Percentiles rank a stretch among this genome's conserved stretches.
Evolutionary conservation across 305 asterid genomes (phyloP).

Genomic region (Solanum hybrid): DNA sequence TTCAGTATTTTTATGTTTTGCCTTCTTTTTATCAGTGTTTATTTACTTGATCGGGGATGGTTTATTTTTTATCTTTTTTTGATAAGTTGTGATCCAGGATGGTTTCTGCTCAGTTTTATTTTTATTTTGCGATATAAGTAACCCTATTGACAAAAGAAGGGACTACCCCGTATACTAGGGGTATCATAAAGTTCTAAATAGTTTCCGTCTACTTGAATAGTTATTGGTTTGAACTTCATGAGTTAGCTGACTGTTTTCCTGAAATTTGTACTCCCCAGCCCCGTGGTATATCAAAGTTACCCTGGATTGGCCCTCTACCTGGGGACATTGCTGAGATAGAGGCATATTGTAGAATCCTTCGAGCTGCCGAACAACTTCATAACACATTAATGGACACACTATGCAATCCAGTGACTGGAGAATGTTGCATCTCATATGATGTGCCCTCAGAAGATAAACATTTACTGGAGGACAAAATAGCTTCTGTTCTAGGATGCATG

Average conservation of each 20-base stretch:
- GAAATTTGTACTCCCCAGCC: conserved; percentile 37
- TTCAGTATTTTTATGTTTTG: neutral
- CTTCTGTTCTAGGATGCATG: conserved; percentile 96
- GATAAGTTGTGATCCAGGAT: neutral
- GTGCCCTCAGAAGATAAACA: conserved; percentile 72
- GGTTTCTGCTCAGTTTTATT: neutral
- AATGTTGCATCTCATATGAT: conserved; percentile 74
- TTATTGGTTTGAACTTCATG: conserved; percentile 1
- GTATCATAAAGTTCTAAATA: neutral
- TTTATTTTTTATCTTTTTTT: neutral
- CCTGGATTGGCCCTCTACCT: conserved; percentile 89
- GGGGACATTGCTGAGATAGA: conserved; percentile 96
- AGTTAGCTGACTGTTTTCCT: conserved; percentile 16
- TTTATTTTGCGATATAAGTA: neutral
- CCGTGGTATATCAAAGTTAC: conserved; percentile 42
- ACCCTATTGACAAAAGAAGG: neutral
- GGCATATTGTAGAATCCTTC: conserved; percentile 90
- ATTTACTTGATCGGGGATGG: neutral
- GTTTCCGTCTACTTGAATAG: neutral
- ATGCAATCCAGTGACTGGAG: conserved; percentile 86
- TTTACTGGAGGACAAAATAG: conserved; percentile 72
- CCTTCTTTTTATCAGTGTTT: neutral
- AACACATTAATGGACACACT: conserved; percentile 77
- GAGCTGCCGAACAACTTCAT: conserved; percentile 88
- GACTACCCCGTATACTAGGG: neutral